Conservation (phyloP, 2,329 filamentous ascomycete species). For the Samsoniella hepiali region DNA sequence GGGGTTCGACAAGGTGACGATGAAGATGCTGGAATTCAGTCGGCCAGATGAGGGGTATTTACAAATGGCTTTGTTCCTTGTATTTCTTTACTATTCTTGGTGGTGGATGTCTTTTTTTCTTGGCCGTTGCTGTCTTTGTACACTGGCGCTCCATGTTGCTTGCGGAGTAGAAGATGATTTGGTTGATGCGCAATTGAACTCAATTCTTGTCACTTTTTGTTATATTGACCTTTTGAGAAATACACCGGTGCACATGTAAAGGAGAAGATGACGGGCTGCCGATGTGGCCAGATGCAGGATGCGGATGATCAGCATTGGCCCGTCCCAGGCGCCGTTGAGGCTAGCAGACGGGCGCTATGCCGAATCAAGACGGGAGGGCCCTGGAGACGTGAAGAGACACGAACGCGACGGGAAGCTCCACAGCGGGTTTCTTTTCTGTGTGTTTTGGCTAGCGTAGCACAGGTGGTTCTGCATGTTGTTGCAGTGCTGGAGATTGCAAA, state of each 20-base stretch:
- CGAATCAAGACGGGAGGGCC: background rate
- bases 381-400: conserved; percentile 15
- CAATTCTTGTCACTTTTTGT: background rate
- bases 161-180: background rate
- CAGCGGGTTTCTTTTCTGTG: background rate
- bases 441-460: background rate
- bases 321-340: background rate
- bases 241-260: no score
- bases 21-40: background rate
- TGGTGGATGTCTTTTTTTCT: background rate
- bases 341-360: background rate
- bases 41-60: conserved; percentile 8
- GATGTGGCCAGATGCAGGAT: background rate
- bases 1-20: background rate
- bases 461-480: background rate
- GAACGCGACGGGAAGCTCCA: conserved; percentile 16
- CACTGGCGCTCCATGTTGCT: no score
- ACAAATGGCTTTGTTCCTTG: background rate
- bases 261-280: no score
- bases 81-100: background rate
- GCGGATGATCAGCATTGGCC: background rate
- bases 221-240: no score
- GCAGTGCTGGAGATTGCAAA: background rate
- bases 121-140: no score
- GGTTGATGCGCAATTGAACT: background rate